Evolutionary conservation across 768 basidiomycete species (phyloP).

Genomic region (Kwoniella sp.): DNA sequence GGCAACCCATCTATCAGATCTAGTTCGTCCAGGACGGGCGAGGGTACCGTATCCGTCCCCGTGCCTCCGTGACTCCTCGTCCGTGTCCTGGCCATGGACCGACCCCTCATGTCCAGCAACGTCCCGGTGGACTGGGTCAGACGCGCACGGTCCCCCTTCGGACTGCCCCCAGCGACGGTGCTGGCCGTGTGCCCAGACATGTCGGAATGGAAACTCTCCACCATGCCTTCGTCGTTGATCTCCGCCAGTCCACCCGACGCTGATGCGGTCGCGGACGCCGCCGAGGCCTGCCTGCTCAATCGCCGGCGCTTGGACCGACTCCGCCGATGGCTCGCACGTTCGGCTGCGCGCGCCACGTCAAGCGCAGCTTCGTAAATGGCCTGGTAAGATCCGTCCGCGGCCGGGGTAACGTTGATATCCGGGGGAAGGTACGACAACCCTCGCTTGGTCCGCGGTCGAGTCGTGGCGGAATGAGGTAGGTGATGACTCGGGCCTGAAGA

Average conservation of each 20-base stretch:
- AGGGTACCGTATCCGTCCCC: neutral
- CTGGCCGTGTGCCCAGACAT: slow-evolving; percentile 21
- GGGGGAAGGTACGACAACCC: slow-evolving; percentile 1
- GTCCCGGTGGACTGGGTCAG: slow-evolving; percentile 19
- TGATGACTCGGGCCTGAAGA: slow-evolving; percentile 1
- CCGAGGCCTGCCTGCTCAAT: slow-evolving; percentile 13
- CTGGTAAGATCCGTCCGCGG: slow-evolving; percentile 22
- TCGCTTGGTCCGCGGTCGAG: slow-evolving; percentile 3
- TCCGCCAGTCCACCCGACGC: slow-evolving; percentile 9
- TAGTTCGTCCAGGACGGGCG: neutral
- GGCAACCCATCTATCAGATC: slow-evolving; percentile 22
- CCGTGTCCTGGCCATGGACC: slow-evolving; percentile 14
- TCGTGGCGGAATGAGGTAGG: slow-evolving; percentile 1
- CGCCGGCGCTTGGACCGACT: slow-evolving; percentile 19
- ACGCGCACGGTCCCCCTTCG: neutral
- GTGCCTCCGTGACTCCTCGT: neutral
- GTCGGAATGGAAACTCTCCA: slow-evolving; percentile 76
- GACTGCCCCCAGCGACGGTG: slow-evolving; percentile 26
- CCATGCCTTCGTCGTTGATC: slow-evolving; percentile 59
- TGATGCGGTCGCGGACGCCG: neutral
- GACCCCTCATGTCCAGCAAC: slow-evolving; percentile 16
- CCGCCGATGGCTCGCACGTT: slow-evolving; percentile 26
- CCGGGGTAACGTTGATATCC: slow-evolving; percentile 11
- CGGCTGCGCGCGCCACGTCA: slow-evolving; percentile 46
- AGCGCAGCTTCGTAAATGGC: slow-evolving; percentile 47